Conservation (phyloP, 306 rosid genomes). For the Delonix regia region DNA sequence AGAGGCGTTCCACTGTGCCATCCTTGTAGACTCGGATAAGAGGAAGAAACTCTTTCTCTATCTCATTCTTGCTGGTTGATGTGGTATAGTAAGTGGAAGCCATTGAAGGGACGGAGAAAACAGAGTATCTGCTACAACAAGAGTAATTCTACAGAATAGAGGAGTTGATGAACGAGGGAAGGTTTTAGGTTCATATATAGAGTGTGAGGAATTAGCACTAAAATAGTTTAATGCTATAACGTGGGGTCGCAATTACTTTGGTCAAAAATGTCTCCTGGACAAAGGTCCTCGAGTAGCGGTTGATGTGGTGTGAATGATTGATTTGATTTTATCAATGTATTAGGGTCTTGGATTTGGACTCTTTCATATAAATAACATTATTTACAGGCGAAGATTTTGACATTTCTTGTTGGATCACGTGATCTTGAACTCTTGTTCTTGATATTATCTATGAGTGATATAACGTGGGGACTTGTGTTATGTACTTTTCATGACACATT, state of each 20-base stretch:
- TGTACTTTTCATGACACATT: no score
- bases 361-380: neutral
- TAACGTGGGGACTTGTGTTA: no score
- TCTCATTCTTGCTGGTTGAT: slow-evolving; percentile 31
- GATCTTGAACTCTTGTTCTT: neutral
- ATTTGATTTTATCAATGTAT: no score
- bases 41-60: slow-evolving; percentile 45
- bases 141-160: neutral
- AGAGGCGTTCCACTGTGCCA: slow-evolving; percentile 54
- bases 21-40: slow-evolving; percentile 52
- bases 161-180: neutral
- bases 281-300: neutral
- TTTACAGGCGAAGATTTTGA: neutral
- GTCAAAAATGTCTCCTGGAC: neutral
- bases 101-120: slow-evolving; percentile 34
- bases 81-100: slow-evolving; percentile 29
- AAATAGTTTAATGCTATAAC: no score
- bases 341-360: neutral
- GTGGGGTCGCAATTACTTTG: neutral
- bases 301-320: neutral
- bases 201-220: neutral
- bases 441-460: no score
- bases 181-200: neutral
- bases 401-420: neutral
- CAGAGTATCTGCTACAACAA: neutral